A percentile compares a stretch with the other conserved stretches of the same genome.
phyloP scores from a whole-genome alignment of 2,329 filamentous ascomycete genomes.

The Fusarium austroafricanum region DNA sequence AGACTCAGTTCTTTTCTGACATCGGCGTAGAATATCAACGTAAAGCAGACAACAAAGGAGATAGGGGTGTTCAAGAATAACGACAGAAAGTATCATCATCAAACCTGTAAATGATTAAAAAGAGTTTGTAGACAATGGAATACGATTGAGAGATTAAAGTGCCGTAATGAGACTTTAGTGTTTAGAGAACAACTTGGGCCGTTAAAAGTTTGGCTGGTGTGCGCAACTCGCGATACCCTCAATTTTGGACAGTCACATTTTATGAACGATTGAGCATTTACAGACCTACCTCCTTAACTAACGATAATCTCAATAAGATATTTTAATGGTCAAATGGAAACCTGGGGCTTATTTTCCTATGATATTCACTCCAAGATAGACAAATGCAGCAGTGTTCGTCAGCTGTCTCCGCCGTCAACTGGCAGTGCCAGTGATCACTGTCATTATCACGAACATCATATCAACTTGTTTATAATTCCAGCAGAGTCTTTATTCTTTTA shows the following conservation, averaged over 20 bases:
- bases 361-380: background rate
- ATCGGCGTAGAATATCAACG: too few species aligned
- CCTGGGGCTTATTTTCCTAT: rapidly evolving
- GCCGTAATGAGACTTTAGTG: background rate
- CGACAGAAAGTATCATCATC: background rate
- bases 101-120: background rate
- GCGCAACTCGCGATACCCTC: background rate
- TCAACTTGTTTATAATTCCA: too few species aligned
- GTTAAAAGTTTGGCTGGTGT: background rate
- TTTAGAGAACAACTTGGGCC: background rate
- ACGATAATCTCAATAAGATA: too few species aligned
- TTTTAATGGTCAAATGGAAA: background rate
- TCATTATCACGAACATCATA: background rate
- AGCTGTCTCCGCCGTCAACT: background rate
- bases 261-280: background rate
- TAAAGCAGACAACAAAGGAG: background rate
- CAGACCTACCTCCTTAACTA: background rate
- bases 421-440: background rate
- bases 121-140: too few species aligned
- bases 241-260: background rate
- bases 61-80: background rate
- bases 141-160: background rate
- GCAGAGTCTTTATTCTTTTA: rapidly evolving
- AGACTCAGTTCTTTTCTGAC: too few species aligned
- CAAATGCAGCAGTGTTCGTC: background rate